Conservation (phyloP, 352 stramenopile genomes). For the Pythium rhizo-oryzae region DNA sequence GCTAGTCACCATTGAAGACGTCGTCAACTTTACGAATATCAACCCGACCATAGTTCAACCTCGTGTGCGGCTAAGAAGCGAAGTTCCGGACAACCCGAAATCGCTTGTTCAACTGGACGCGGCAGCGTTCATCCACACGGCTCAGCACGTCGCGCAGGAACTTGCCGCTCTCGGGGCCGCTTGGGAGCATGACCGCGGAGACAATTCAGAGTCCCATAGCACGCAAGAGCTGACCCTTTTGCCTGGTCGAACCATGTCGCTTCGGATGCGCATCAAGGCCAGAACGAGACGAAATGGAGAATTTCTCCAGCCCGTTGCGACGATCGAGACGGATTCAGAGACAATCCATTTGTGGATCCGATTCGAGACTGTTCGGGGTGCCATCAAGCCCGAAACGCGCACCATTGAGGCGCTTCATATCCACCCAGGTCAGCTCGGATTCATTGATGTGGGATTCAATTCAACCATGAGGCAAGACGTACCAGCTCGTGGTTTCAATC, state of each 20-base stretch:
- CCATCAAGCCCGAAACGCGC: not conserved
- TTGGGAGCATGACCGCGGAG: not conserved
- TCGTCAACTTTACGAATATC: slow-evolving; percentile 49
- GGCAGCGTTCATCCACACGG: not conserved
- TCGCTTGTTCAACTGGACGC: not conserved
- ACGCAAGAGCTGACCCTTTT: too few relatives aligned
- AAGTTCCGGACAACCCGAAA: slow-evolving; percentile 18
- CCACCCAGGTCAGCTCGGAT: slow-evolving; percentile 15
- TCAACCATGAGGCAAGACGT: slow-evolving; percentile 20
- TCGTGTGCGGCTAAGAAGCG: too few relatives aligned
- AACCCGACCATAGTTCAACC: slow-evolving; percentile 56
- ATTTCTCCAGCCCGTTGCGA: slow-evolving; percentile 7
- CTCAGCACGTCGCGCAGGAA: not conserved
- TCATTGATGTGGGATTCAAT: slow-evolving; percentile 10
- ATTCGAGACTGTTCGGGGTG: slow-evolving; percentile 13
- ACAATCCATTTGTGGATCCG: slow-evolving; percentile 13
- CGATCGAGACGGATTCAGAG: slow-evolving; percentile 22
- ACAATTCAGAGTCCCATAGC: too few relatives aligned
- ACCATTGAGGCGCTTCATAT: slow-evolving; percentile 10
- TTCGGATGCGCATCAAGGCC: not conserved
- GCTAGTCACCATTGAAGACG: slow-evolving; percentile 29
- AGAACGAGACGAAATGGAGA: not conserved
- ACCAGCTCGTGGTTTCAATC: not conserved
- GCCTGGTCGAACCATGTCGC: slow-evolving; percentile 4
- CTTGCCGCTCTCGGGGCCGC: slow-evolving; percentile 10